Conservation (phyloP, 257 asterid species). For the Solanum corneliomulleri region DNA sequence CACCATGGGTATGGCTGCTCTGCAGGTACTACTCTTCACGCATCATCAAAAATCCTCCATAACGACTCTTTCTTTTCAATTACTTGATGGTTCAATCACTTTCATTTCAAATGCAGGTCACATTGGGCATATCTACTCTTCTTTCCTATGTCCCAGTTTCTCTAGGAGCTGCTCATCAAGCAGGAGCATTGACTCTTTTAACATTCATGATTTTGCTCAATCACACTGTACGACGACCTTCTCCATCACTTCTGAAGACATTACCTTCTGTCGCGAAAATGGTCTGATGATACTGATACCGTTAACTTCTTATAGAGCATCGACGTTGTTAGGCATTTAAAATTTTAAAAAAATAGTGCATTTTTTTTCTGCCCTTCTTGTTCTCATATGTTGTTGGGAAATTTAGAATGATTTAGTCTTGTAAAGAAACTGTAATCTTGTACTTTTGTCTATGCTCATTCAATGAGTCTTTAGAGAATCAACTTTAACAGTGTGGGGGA, state of each 20-base stretch:
- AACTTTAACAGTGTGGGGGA: background rate
- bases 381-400: background rate
- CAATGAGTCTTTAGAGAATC: background rate
- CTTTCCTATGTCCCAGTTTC: constrained; percentile 79
- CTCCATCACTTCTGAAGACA: constrained; percentile 54
- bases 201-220: constrained; percentile 75
- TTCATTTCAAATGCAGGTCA: constrained; percentile 35
- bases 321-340: background rate
- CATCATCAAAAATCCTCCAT: background rate
- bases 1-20: constrained; percentile 78
- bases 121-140: constrained; percentile 73
- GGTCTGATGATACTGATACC: background rate
- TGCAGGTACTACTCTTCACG: constrained; percentile 53
- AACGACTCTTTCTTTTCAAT: background rate
- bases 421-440: background rate
- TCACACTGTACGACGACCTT: constrained; percentile 83
- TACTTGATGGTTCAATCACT: background rate
- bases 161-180: constrained; percentile 86
- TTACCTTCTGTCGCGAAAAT: constrained; percentile 55
- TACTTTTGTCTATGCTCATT: background rate
- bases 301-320: background rate
- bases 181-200: constrained; percentile 89
- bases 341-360: background rate
- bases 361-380: background rate
- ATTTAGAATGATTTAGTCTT: background rate